Evolutionary conservation across 2,329 filamentous ascomycete genomes (phyloP).

Genomic region (Hysterium pulicare): DNA sequence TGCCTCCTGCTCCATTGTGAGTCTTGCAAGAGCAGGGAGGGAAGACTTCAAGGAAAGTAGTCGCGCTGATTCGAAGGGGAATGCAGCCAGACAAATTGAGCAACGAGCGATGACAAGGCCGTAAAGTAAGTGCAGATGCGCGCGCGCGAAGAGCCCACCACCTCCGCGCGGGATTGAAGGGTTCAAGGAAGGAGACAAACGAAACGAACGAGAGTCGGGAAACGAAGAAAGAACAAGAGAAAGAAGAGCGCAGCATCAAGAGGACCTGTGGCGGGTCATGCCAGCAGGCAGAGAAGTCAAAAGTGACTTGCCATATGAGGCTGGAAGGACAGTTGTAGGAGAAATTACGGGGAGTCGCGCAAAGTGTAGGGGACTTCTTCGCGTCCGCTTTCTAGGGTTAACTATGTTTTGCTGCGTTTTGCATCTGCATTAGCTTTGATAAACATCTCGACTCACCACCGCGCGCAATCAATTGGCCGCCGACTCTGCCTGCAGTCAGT

Average conservation of each 20-base stretch:
- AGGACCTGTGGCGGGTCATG: slow-evolving; percentile 24
- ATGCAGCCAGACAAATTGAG: slow-evolving; percentile 36
- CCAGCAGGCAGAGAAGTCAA: slow-evolving; percentile 24
- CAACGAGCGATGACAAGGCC: slow-evolving; percentile 31
- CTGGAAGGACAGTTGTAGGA: slow-evolving; percentile 18
- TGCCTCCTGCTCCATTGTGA: slow-evolving; percentile 42
- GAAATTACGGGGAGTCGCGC: slow-evolving; percentile 10
- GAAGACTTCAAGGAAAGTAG: slow-evolving; percentile 29
- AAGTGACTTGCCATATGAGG: slow-evolving; percentile 22
- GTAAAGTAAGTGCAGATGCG: slow-evolving; percentile 30
- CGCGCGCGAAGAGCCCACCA: no score
- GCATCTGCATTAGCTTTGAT: slow-evolving; percentile 12
- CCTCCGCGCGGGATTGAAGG: slow-evolving; percentile 12
- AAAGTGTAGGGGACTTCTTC: slow-evolving; percentile 11
- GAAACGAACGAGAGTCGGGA: slow-evolving; percentile 31
- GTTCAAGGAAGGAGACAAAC: slow-evolving; percentile 21
- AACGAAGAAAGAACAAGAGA: slow-evolving; percentile 24
- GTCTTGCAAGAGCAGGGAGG: slow-evolving; percentile 20
- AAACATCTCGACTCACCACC: neutral
- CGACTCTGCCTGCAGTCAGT: neutral
- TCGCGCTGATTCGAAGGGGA: slow-evolving; percentile 20
- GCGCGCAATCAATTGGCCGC: neutral
- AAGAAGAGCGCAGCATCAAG: slow-evolving; percentile 27
- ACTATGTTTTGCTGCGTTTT: slow-evolving; percentile 13
- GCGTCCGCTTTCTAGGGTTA: slow-evolving; percentile 1